Conservation (phyloP, 2,329 filamentous ascomycete genomes). For the Cytospora piceicola region DNA sequence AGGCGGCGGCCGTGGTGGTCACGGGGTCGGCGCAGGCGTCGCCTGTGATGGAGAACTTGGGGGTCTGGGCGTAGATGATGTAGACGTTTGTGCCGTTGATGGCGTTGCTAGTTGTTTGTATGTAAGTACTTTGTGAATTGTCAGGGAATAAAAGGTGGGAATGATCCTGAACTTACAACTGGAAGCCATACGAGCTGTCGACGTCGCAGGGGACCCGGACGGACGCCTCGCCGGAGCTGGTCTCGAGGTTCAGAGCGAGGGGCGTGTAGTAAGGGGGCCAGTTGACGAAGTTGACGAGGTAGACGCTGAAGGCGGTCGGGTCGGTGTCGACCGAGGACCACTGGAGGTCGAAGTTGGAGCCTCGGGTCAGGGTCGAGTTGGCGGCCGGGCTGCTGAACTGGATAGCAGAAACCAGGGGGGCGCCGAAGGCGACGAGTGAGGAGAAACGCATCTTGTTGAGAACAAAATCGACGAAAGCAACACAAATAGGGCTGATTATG, state of each 20-base stretch:
- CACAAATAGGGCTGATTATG: neutral
- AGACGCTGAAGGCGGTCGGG: slow-evolving; percentile 45
- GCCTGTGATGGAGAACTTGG: slow-evolving; percentile 43
- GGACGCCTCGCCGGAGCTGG: slow-evolving; percentile 37
- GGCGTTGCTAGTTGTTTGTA: slow-evolving; percentile 41
- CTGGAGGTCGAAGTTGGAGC: slow-evolving; percentile 40
- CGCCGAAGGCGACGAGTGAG: slow-evolving; percentile 38
- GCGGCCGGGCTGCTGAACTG: slow-evolving; percentile 38
- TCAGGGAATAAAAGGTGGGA: too few species aligned
- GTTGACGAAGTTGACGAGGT: slow-evolving; percentile 50
- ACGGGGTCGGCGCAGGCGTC: slow-evolving; percentile 37
- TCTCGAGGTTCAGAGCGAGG: slow-evolving; percentile 42
- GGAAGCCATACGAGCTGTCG: slow-evolving; percentile 44
- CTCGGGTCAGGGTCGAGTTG: slow-evolving; percentile 45
- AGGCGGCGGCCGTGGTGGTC: slow-evolving; percentile 31
- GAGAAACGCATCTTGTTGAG: slow-evolving; percentile 35
- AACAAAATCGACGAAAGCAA: neutral
- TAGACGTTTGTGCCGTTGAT: slow-evolving; percentile 52
- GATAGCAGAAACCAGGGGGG: slow-evolving; percentile 40
- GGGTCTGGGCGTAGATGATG: slow-evolving; percentile 48
- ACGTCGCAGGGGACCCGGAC: slow-evolving; percentile 46
- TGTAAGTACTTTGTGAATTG: too few species aligned
- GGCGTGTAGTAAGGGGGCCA: slow-evolving; percentile 47
- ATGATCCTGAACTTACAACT: slow-evolving; percentile 40
- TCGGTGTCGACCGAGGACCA: slow-evolving; percentile 48